Conservation (phyloP, 2,329 filamentous ascomycete species). For the Aciculosporium take region DNA sequence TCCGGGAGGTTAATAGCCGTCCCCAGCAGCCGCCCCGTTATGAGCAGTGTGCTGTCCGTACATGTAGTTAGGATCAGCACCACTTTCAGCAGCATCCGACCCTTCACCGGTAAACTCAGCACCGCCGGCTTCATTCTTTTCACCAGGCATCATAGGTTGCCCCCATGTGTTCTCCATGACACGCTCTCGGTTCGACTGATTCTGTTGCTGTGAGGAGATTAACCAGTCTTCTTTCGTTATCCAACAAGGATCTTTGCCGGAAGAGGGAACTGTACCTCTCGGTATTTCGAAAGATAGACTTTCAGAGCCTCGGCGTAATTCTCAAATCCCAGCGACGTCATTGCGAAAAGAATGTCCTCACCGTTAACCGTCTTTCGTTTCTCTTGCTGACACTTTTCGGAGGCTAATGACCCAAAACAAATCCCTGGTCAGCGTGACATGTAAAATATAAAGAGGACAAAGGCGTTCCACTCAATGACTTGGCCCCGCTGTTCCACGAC, state of each 20-base stretch:
- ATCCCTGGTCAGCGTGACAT: not conserved
- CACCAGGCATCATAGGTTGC: conserved; percentile 17
- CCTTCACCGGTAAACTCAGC: conserved; percentile 31
- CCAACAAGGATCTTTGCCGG: not conserved
- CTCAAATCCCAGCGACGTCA: conserved; percentile 97
- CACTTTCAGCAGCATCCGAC: conserved; percentile 25
- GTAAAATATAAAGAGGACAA: not conserved
- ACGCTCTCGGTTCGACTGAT: conserved; percentile 26
- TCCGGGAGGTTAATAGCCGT: conserved; percentile 29
- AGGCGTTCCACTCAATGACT: not conserved
- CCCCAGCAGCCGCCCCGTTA: conserved; percentile 40
- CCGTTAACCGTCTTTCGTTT: conserved; percentile 99
- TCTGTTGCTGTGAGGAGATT: conserved; percentile 22
- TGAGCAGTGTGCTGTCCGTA: conserved; percentile 41
- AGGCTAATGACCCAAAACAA: conserved; percentile 43
- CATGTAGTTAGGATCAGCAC: conserved; percentile 31
- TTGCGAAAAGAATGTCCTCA: conserved; percentile 95
- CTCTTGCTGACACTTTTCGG: conserved; percentile 98
- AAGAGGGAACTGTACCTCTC: conserved; percentile 57
- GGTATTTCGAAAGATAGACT: conserved; percentile 94
- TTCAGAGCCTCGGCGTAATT: conserved; percentile 97
- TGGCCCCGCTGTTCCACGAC: conserved; percentile 19
- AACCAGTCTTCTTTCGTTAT: not conserved
- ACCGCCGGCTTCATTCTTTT: conserved; percentile 18
- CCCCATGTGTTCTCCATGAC: conserved; percentile 23